phyloP scores from a whole-genome alignment of 176 grass and related monocot genomes.

The Miscanthus lutarioriparius region DNA sequence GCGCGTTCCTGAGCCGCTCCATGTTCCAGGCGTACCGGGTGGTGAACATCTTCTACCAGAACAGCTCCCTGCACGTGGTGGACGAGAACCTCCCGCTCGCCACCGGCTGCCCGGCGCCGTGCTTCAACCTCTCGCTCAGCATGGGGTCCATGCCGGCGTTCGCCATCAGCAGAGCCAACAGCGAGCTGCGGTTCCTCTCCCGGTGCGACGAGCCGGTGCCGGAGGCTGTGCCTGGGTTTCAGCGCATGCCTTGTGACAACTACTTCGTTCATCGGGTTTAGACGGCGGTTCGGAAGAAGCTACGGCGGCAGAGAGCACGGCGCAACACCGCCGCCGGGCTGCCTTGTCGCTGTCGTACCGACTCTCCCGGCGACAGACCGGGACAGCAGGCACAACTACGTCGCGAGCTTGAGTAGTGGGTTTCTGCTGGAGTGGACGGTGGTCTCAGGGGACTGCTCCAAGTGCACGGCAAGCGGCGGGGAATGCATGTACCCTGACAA shows the following conservation, averaged over 20 bases:
- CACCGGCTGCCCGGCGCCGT: neutral
- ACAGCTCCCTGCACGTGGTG: constrained; percentile 12
- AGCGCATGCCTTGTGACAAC: neutral
- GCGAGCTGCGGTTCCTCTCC: constrained; percentile 11
- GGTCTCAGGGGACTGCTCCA: neutral
- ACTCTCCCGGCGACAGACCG: neutral
- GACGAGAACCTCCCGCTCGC: constrained; percentile 2
- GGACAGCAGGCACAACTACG: neutral
- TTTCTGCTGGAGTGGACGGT: constrained; percentile 9
- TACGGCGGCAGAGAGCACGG: too few species aligned
- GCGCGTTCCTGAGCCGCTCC: neutral
- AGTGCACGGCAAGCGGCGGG: neutral
- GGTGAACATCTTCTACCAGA: neutral
- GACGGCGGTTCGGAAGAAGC: neutral
- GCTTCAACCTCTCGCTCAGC: neutral
- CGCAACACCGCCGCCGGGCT: neutral
- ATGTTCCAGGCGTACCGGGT: constrained; percentile 19
- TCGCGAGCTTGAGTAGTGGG: neutral
- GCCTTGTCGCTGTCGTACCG: neutral
- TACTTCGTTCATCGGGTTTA: constrained; percentile 2
- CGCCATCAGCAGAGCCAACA: neutral
- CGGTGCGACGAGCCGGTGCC: neutral
- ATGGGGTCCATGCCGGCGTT: neutral
- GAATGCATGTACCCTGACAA: constrained; percentile 16
- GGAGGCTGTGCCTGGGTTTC: neutral